phyloP scores from a whole-genome alignment of 2,329 filamentous ascomycete species.

The Akanthomyces lecanii region DNA sequence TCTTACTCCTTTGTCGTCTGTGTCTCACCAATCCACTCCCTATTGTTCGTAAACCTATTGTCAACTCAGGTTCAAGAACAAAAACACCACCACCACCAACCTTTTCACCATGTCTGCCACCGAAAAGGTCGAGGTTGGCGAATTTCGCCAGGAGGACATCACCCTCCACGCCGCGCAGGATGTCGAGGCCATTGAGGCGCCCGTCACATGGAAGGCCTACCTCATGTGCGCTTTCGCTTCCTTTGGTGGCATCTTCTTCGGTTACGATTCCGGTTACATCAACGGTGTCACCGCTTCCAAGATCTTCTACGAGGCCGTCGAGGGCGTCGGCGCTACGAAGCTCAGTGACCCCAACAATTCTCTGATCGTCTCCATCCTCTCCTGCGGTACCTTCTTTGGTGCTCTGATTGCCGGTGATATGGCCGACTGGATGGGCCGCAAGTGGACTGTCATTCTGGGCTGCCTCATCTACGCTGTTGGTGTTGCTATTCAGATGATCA shows the following conservation, averaged over 20 bases:
- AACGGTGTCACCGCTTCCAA: constrained; percentile 55
- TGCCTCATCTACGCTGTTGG: constrained; percentile 68
- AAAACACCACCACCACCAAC: background rate
- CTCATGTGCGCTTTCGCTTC: constrained; percentile 66
- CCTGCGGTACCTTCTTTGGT: constrained; percentile 73
- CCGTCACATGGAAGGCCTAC: constrained; percentile 65
- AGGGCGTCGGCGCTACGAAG: constrained; percentile 33
- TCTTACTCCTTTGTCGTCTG: constrained; percentile 9
- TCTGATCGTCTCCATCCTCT: constrained; percentile 71
- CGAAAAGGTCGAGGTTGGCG: constrained; percentile 6
- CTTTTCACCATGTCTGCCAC: constrained; percentile 2
- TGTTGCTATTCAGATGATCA: constrained; percentile 62
- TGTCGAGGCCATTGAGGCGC: constrained; percentile 60
- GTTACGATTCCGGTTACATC: constrained; percentile 75
- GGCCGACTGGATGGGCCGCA: constrained; percentile 70
- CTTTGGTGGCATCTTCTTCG: constrained; percentile 72
- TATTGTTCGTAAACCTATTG: background rate
- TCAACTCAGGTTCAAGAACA: background rate
- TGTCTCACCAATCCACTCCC: constrained; percentile 11
- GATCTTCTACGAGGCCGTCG: constrained; percentile 50
- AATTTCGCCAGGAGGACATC: constrained; percentile 22
- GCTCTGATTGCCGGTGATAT: constrained; percentile 73
- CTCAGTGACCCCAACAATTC: constrained; percentile 44
- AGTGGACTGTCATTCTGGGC: constrained; percentile 66
- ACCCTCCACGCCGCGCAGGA: constrained; percentile 44